These are phyloP conservation scores for Fusarium tuaranense DNA, from an alignment of 2,329 filamentous ascomycete species.

Conservation along the genomic window DNA sequence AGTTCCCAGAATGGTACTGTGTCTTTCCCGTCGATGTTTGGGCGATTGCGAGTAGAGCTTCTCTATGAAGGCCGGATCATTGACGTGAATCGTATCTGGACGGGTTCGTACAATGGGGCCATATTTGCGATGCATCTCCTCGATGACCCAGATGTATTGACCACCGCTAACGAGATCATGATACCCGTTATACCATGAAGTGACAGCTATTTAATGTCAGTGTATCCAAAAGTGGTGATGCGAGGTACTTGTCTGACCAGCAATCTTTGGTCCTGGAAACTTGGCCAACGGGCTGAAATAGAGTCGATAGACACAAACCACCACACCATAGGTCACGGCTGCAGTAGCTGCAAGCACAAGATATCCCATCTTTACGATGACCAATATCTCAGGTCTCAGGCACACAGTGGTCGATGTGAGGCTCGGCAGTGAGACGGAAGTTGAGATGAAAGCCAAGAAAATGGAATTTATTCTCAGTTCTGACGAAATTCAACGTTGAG, in stretches of 20 bases:
- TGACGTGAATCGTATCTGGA: constrained; percentile 43
- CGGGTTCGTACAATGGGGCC: constrained; percentile 48
- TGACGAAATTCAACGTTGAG: not conserved
- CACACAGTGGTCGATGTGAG: not conserved
- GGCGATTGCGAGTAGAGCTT: constrained; percentile 32
- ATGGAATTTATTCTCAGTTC: not conserved
- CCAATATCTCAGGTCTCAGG: not conserved
- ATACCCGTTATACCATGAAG: constrained; percentile 27
- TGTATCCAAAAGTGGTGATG: not conserved
- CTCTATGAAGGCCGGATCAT: constrained; percentile 43
- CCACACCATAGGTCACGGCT: constrained; percentile 1
- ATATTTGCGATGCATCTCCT: constrained; percentile 53
- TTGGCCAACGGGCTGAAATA: constrained; percentile 35
- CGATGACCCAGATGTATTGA: constrained; percentile 28
- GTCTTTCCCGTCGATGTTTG: constrained; percentile 19
- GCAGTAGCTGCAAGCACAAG: not conserved
- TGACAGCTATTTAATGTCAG: constrained; percentile 11
- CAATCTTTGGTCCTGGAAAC: constrained; percentile 41
- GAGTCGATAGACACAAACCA: constrained; percentile 33
- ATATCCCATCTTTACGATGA: not conserved
- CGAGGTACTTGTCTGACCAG: constrained; percentile 13
- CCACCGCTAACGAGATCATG: constrained; percentile 29
- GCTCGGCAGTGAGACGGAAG: not conserved
- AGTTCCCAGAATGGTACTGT: constrained; percentile 10
- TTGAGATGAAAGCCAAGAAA: not conserved